Base-by-base conservation (phyloP, 2,329 filamentous ascomycete genomes). In the Fusarium sp. region DNA sequence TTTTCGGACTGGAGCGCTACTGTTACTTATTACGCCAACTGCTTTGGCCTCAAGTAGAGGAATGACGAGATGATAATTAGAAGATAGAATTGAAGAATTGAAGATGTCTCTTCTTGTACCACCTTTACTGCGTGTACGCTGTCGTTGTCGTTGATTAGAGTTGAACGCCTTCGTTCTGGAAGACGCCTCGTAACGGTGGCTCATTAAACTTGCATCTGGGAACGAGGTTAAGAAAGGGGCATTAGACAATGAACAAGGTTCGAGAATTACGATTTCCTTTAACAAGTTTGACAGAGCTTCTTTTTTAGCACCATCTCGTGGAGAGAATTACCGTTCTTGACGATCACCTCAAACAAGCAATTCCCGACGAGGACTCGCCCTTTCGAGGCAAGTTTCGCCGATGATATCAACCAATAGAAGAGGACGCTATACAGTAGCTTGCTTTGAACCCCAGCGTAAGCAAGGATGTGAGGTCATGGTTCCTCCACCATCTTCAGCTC, bases 1-100 rank as follows among this genome's bases (percentile, higher is more conserved):
- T 94, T 94, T 76, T 88, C 88, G 5, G 92, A 94, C 80, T 94
- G 92, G 92, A 88, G 89, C 18, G 89, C 90, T 13, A 92, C 92
- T 0, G 88, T 90, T 9, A 92, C 91, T 0, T 94, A 92, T 74
- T 94, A 93, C 81, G 92, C 92, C 73, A 94, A 93, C 77, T 94
- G 92, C 82, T 90, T 93, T 73, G 88, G 81, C 16, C 71, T 83
- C 10, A 71, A 71, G 35, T 5, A 75, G 35, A 35, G 18, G 45
- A 57, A 41, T 24, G 41, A 18, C 10, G 8, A 35, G 14, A 20
- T 48, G 4, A 58, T 63, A n/a, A 67, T 2, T 45, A 48, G 24
- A 43, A 20, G 35, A 14, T 33, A 10, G 9, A 64, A 1, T 24
- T n/a, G 16, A 45, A 29, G 29, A 29, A 31, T 18, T 20, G 9